Evolutionary conservation across 352 stramenopile genomes (phyloP).

Genomic region (Nothophytophthora sp.): DNA sequence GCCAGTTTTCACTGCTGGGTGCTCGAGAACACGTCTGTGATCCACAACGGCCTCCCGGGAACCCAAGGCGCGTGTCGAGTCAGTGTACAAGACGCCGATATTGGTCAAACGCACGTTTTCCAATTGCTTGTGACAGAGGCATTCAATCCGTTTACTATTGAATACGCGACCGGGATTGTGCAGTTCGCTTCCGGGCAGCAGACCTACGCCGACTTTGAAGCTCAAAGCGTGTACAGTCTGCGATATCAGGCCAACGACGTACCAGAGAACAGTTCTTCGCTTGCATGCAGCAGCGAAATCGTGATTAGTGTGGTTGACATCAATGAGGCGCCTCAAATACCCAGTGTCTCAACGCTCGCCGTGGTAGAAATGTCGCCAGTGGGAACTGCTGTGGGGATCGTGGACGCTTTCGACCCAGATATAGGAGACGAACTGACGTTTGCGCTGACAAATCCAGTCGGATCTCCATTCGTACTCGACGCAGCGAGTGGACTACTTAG

Average conservation of each 20-base stretch:
- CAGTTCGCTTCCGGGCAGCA: constrained; percentile 18
- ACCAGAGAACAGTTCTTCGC: constrained; percentile 25
- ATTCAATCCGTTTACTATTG: constrained; percentile 25
- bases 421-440: constrained; percentile 14
- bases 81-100: constrained; percentile 37
- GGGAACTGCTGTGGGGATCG: constrained; percentile 13
- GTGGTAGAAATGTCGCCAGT: constrained; percentile 33
- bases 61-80: constrained; percentile 38
- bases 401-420: constrained; percentile 20
- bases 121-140: constrained; percentile 28
- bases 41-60: constrained; percentile 36
- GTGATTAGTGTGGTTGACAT: constrained; percentile 47
- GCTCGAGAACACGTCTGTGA: constrained; percentile 40
- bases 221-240: constrained; percentile 35
- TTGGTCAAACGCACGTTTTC: constrained; percentile 44
- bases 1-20: constrained; percentile 54
- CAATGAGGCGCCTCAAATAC: constrained; percentile 47
- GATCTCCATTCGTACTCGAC: constrained; percentile 14
- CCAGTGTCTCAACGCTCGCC: not conserved
- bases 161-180: constrained; percentile 37
- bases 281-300: constrained; percentile 44
- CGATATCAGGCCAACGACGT: constrained; percentile 55
- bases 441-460: not conserved
- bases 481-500: constrained; percentile 5
- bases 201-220: constrained; percentile 47